Evolutionary conservation across 805 yeast genomes (phyloP), one percentile per base, ranked within the genome.

Genomic region (Zygotorulaspora danielsina): DNA sequence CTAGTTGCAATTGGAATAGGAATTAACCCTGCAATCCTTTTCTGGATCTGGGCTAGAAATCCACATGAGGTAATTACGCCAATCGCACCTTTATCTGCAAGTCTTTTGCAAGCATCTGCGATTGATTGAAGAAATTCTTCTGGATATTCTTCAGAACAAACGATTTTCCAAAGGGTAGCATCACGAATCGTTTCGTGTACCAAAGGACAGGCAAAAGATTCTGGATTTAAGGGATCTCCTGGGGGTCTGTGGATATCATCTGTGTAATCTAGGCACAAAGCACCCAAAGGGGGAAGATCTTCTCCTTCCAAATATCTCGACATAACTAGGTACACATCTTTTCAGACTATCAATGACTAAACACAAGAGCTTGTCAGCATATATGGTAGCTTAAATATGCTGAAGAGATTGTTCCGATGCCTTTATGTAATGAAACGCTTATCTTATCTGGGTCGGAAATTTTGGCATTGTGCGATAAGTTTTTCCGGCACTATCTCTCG

Each of bases 51-150:
- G 2, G 66, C 63, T 3, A 64, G 48, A 41, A 63, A 64, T 9
- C 67, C 67, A 48, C 67, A 64, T 2, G 66, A 59, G 4, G 67
- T 61, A 16, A 60, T 54, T 10, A 60, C 46, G 12, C 66, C 67
- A 37, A 59, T 44, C 6, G 65, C 65, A 7, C 69, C 69, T 28
- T 54, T 50, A 0, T 49, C 47, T 10, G 51, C 53, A 9, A 63
- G 39, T n/a, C 39, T 45, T 12, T 50, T 33, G 20, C 59, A 54
- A 4, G 61, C 61, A 15, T 53, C 55, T 19, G 53, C 51, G 44
- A 57, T 60, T 2, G 38, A 34, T n/a, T 59, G 50, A 1, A 62
- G 36, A 42, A 57, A 54, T 27, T 49, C 55, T 7, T 57, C 56
- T 2, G 54, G 31, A 36, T 54, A 61, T 19, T 38, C 39, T 1